phyloP scores from a whole-genome alignment of 2,329 filamentous ascomycete genomes.

The Aspergillus transmontanensis region DNA sequence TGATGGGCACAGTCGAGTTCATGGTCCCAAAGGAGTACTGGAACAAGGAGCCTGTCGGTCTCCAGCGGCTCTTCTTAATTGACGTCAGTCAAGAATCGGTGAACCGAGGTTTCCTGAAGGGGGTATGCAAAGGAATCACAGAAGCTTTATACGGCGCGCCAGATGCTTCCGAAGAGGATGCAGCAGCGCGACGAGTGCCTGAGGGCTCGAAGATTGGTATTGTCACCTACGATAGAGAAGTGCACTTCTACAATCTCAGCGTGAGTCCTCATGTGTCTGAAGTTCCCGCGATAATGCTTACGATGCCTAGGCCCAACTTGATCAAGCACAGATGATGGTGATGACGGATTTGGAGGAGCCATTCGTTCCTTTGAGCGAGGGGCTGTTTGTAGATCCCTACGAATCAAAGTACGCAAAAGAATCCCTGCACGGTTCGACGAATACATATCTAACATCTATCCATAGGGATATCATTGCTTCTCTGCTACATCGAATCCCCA shows the following conservation, averaged over 20 bases:
- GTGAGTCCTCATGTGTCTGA: constrained; percentile 53
- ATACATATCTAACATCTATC: background rate
- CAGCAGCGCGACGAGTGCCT: constrained; percentile 63
- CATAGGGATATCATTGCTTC: constrained; percentile 73
- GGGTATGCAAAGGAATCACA: constrained; percentile 86
- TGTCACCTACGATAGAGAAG: constrained; percentile 92
- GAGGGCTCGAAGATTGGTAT: constrained; percentile 87
- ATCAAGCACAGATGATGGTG: constrained; percentile 95
- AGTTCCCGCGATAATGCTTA: constrained; percentile 29
- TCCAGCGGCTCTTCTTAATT: constrained; percentile 88
- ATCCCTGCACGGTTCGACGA: background rate
- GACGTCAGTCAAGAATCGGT: constrained; percentile 91
- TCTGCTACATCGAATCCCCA: constrained; percentile 80
- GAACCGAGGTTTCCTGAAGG: constrained; percentile 86
- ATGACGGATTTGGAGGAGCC: constrained; percentile 98
- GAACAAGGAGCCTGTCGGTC: constrained; percentile 86
- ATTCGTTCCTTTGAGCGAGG: constrained; percentile 87
- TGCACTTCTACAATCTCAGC: constrained; percentile 96
- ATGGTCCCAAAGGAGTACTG: constrained; percentile 98
- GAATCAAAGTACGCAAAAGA: constrained; percentile 68
- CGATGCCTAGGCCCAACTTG: constrained; percentile 63
- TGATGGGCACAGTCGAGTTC: constrained; percentile 91
- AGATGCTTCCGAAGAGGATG: constrained; percentile 55
- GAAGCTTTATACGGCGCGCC: constrained; percentile 76
- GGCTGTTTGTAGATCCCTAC: constrained; percentile 91